Evolutionary conservation across 371 early-diverging fungal genomes (phyloP), one percentile per base, ranked within the genome.

Genomic region (Mortierella sp.): DNA sequence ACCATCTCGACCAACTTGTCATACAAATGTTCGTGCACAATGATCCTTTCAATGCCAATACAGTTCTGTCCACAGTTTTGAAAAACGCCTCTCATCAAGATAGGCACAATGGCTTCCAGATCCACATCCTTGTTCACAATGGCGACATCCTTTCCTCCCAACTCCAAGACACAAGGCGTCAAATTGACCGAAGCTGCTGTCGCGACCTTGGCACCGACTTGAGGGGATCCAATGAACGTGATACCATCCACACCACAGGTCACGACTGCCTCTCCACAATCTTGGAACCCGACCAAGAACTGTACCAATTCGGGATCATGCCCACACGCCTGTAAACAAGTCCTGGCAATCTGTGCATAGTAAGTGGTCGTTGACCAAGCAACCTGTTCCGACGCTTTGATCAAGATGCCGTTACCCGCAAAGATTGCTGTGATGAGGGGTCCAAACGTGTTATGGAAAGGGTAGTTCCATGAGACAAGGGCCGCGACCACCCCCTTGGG

Each of bases 21-120:
- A 71, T 94, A 91, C 21, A 90, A 78, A 49, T 69, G 81, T 51
- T 80, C 80, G 53, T 93, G 93, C 31, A 91, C 80, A 54, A 93
- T 80, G 26, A 94, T 87, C 59, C 92, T 85, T 76, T 93, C 91
- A 38, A 91, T 83, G 50, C 93, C 94, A 64, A 93, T 88, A 76
- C 95, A 95, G 76, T 93, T 95, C 71, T 95, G 95, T 16, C 95
- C 94, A 58, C 91, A 85, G 78, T 94, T 94, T 58, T 93, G 93
- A 82, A 94, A 90, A 3, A 87, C 87, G 53, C 91, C 90, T 63
- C 94, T 90, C 91, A 94, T 88, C 65, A 90, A 67, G 8, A 91
- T 84, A 8, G 91, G 90, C 31, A 90, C 73, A 42, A 88, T 85
- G 47, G 92, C 90, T 16, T 64, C 55, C 59, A 92, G 70, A 72